Conservation (phyloP, 2,329 filamentous ascomycete genomes). For the Chaetomiaceae sp. region DNA sequence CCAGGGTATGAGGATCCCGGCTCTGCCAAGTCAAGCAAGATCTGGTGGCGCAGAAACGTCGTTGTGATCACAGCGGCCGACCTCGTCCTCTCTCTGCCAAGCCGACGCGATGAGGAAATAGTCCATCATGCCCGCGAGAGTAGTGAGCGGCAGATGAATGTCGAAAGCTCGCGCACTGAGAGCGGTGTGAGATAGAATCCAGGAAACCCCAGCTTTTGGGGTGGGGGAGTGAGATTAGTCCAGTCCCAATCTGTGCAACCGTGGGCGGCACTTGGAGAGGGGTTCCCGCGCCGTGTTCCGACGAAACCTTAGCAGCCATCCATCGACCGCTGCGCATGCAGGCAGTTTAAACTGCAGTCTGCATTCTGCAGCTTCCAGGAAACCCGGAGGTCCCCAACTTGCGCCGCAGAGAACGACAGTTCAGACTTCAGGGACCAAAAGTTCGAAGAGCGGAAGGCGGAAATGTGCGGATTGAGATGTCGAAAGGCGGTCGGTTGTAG, state of each 20-base stretch:
- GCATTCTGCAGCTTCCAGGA: constrained; percentile 3
- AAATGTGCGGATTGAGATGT: constrained; percentile 4
- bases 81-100: too few relatives aligned
- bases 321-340: constrained; percentile 3
- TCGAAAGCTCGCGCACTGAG: neutral
- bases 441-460: neutral
- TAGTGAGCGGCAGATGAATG: neutral
- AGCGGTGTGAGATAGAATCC: constrained; percentile 11
- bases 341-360: neutral
- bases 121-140: too few relatives aligned
- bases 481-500: neutral
- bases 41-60: constrained; percentile 23
- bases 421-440: constrained; percentile 8
- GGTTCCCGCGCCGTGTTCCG: constrained; percentile 21
- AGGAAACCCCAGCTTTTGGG: constrained; percentile 3
- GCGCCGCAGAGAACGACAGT: constrained; percentile 12
- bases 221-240: constrained; percentile 7
- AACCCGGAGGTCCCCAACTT: constrained; percentile 25
- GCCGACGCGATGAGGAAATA: neutral
- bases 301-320: constrained; percentile 13
- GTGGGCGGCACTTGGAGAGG: constrained; percentile 20
- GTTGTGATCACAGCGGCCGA: neutral
- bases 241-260: constrained; percentile 16
- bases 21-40: constrained; percentile 13
- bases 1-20: constrained; percentile 19